Conservation (phyloP, 2,329 filamentous ascomycete species). For the Colletotrichum gloeosporioides region DNA sequence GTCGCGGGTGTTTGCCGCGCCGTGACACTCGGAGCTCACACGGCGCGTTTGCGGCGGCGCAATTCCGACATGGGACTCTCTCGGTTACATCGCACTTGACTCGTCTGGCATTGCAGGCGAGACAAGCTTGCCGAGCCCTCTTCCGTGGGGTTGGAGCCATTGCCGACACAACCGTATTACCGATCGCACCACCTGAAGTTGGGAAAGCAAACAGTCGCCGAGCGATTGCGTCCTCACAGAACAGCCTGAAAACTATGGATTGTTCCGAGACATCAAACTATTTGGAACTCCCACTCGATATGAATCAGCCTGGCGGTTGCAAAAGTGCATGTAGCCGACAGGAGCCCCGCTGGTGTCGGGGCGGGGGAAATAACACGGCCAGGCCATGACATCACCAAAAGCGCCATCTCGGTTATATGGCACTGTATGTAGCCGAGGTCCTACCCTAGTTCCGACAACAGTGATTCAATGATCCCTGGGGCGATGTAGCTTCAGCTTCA, state of each 20-base stretch:
- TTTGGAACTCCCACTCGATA: background rate
- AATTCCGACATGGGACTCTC: constrained; percentile 37
- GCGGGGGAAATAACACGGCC: background rate
- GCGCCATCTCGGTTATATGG: background rate
- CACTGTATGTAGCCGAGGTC: background rate
- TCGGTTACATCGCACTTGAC: constrained; percentile 41
- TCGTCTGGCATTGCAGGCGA: constrained; percentile 37
- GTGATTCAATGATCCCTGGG: background rate
- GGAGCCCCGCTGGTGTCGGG: background rate
- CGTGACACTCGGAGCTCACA: constrained; percentile 39
- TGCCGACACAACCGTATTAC: background rate
- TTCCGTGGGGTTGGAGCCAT: constrained; percentile 23
- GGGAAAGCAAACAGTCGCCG: background rate
- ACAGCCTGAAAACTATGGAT: background rate
- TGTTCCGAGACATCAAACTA: background rate
- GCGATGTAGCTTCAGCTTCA: background rate
- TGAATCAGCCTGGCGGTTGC: background rate
- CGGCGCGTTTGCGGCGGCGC: constrained; percentile 26
- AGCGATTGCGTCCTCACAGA: background rate
- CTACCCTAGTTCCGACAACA: background rate
- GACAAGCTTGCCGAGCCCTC: constrained; percentile 39
- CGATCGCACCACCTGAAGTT: background rate
- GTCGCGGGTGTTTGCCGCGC: constrained; percentile 32
- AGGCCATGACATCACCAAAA: background rate
- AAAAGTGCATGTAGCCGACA: background rate